Conservation (phyloP, 192 early-diverging fungal genomes). For the Obelidium mucronatum region DNA sequence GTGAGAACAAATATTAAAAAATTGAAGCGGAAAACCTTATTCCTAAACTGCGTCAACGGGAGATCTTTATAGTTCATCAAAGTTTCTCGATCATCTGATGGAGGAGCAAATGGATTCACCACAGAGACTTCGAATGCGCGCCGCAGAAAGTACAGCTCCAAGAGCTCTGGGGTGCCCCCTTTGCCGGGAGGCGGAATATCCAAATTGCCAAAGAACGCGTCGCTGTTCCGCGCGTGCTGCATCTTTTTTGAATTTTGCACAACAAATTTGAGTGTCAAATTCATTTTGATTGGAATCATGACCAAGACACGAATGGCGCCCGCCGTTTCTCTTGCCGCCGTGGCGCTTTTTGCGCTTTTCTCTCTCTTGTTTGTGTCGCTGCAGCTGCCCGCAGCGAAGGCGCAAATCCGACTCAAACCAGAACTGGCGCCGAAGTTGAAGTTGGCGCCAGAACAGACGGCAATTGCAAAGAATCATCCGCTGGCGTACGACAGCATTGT, state of each 20-base stretch:
- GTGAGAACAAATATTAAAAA: not conserved
- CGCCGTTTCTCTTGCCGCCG: not conserved
- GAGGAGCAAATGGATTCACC: not conserved
- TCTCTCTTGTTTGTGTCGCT: not conserved
- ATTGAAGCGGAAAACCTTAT: not conserved
- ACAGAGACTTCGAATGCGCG: not conserved
- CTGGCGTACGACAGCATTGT: not conserved
- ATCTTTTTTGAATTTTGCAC: too few species aligned
- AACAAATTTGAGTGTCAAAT: too few species aligned
- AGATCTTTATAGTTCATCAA: not conserved
- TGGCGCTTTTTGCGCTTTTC: not conserved
- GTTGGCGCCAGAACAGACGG: too few species aligned
- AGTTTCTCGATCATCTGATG: not conserved
- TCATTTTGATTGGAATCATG: too few species aligned
- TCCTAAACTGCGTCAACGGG: not conserved
- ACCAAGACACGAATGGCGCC: too few species aligned
- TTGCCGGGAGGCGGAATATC: not conserved
- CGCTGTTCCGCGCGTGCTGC: too few species aligned
- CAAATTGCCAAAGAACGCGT: not conserved
- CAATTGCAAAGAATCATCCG: not conserved
- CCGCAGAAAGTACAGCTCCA: not conserved
- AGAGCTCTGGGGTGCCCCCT: not conserved
- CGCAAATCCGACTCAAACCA: not conserved
- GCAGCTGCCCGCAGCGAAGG: not conserved
- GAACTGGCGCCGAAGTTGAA: not conserved